Evolutionary conservation across 371 early-diverging fungal genomes (phyloP), one percentile per base, ranked within the genome.

Genomic region (Rhizopus arrhizus): DNA sequence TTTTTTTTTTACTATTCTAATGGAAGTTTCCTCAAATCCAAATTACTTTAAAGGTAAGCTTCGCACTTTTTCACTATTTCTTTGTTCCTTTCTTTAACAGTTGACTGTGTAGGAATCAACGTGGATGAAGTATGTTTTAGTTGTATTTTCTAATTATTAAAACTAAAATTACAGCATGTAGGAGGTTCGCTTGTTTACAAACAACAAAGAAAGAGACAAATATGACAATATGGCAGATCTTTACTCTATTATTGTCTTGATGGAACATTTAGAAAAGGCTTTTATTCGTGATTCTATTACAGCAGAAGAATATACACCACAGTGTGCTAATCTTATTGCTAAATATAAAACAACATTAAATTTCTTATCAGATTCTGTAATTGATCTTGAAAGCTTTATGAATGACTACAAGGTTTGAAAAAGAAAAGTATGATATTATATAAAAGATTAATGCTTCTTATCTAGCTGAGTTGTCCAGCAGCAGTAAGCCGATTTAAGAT

Each of bases 171-270:
- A n/a, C 11, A 13, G 10, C 29, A 28, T 40, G 15, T 69, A 87
- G 80, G 89, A 89, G 66, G 75, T 94, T 36, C 83, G 84, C 56
- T 81, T 95, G 29, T 91, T 86, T 66, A 85, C 84, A 34, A 89
- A 84, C 64, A 88, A 86, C 54, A 85, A 89, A 34, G 96, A 97
- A 50, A 83, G 96, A 60, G 95, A 95, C 62, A 88, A 83, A 57
- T 93, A 89, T 72, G 97, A 97, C 56, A 93, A 91, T 65, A 84
- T 91, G 85, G 96, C 96, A 2, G 96, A 96, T 58, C 74, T 97
- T 12, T 97, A 92, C 74, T 84, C 93, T 5, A 94, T 97, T 43
- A 86, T 97, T 22, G 86, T 96, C 11, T 83, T 91, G 8, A 85
- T 93, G 61, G 96, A 97, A 62, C 91, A 94, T 53, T 74, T 97